phyloP scores from a whole-genome alignment of 768 basidiomycete genomes.

The Naganishia vishniacii region DNA sequence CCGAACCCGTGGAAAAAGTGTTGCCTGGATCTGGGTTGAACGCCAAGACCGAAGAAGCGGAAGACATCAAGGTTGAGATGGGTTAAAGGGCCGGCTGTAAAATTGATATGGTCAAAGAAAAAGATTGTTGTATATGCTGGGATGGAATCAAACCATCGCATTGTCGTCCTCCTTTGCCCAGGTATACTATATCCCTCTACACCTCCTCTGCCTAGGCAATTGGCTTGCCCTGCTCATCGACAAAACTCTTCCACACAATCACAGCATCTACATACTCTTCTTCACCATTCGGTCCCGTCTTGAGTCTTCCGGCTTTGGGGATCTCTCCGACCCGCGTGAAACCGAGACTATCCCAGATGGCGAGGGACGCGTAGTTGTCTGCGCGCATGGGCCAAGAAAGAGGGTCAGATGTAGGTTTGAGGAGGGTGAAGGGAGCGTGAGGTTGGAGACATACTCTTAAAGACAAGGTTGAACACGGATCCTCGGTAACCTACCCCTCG shows the following conservation, averaged over 20 bases:
- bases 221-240: constrained; percentile 37
- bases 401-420: constrained; percentile 55
- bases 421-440: not conserved
- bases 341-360: constrained; percentile 73
- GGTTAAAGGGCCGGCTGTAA: not conserved
- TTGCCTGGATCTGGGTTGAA: constrained; percentile 20
- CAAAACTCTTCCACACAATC: constrained; percentile 75
- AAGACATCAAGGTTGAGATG: constrained; percentile 17
- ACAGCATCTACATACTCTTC: constrained; percentile 88
- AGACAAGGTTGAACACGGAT: constrained; percentile 80
- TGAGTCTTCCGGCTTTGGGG: constrained; percentile 59
- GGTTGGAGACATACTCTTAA: constrained; percentile 53
- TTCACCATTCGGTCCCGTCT: constrained; percentile 59
- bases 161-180: no score
- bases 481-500: constrained; percentile 47
- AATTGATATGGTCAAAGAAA: not conserved
- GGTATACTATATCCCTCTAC: not conserved
- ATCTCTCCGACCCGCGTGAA: constrained; percentile 72
- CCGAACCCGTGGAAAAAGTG: constrained; percentile 23
- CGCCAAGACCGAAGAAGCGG: not conserved
- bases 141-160: no score
- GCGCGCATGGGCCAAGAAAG: no score
- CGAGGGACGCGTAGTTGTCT: constrained; percentile 60
- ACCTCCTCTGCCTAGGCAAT: not conserved
- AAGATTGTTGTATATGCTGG: not conserved